Evolutionary conservation across 1,284 basidiomycete species (phyloP).

Genomic region (Ustilago esculenta): DNA sequence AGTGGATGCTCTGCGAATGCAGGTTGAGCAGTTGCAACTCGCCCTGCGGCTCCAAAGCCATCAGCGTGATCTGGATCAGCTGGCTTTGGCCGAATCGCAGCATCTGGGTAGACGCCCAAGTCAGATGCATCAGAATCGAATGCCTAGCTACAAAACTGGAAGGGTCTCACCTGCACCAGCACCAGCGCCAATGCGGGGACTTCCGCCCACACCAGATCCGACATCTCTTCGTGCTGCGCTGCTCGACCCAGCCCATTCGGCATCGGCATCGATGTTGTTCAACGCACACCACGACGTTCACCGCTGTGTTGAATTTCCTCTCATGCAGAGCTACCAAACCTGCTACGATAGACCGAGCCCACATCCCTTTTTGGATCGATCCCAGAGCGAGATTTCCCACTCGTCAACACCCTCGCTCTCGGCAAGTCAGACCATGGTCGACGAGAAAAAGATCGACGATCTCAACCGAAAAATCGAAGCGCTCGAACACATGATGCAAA

Average conservation of each 20-base stretch:
- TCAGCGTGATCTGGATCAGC: conserved; percentile 12
- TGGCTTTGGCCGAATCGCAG: conserved; percentile 1
- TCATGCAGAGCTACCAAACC: background rate
- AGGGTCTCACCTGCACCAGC: background rate
- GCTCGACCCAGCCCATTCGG: conserved; percentile 5
- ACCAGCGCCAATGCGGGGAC: background rate
- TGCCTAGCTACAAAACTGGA: too few species aligned
- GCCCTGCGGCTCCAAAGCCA: conserved; percentile 27
- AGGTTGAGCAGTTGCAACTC: conserved; percentile 48
- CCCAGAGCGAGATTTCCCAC: conserved; percentile 2
- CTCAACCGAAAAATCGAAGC: conserved; percentile 33
- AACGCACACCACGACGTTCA: background rate
- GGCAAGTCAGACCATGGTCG: conserved; percentile 3
- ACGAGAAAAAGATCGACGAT: conserved; percentile 22
- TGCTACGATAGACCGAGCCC: background rate
- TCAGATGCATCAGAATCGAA: conserved; percentile 1
- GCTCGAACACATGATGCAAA: conserved; percentile 18
- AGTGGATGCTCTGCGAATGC: conserved; percentile 26
- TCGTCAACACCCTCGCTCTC: conserved; percentile 7
- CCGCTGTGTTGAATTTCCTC: background rate
- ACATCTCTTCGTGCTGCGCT: background rate
- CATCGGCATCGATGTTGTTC: background rate
- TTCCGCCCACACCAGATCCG: background rate
- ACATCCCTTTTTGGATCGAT: background rate
- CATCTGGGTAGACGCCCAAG: background rate